A percentile compares a stretch with the other conserved stretches of the same genome.
phyloP scores from a whole-genome alignment of 192 early-diverging fungal genomes.

The Backusella morwellensis region DNA sequence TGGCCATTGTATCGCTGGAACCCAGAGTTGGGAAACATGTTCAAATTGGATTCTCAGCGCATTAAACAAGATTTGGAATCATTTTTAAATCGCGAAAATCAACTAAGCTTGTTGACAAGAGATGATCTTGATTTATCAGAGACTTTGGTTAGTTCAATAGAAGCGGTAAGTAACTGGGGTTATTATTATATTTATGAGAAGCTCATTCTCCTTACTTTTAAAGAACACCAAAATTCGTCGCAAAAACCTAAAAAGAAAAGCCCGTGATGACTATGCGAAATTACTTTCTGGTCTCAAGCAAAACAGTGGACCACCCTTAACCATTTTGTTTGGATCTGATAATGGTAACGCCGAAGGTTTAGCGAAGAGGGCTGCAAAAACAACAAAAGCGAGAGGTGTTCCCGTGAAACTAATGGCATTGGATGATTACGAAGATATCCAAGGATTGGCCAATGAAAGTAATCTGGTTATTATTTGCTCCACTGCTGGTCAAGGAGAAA shows the following conservation, averaged over 20 bases:
- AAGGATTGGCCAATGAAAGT: slow-evolving; percentile 74
- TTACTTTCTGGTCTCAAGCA: slow-evolving; percentile 62
- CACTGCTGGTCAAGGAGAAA: slow-evolving; percentile 96
- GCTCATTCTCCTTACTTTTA: background rate
- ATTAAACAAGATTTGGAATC: slow-evolving; percentile 71
- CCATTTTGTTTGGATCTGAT: slow-evolving; percentile 90
- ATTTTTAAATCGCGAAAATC: slow-evolving; percentile 83
- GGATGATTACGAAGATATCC: slow-evolving; percentile 75
- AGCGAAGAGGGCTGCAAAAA: slow-evolving; percentile 76
- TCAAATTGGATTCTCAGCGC: slow-evolving; percentile 69
- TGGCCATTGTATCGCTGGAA: slow-evolving; percentile 97
- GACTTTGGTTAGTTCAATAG: slow-evolving; percentile 56
- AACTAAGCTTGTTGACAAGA: slow-evolving; percentile 68
- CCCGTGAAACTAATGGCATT: slow-evolving; percentile 68
- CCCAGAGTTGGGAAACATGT: slow-evolving; percentile 58
- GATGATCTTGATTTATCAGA: slow-evolving; percentile 54
- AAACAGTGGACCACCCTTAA: slow-evolving; percentile 65
- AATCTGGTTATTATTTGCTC: slow-evolving; percentile 76
- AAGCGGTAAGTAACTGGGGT: slow-evolving; percentile 43
- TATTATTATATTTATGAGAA: background rate
- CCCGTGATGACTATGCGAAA: slow-evolving; percentile 60
- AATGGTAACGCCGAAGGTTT: slow-evolving; percentile 81
- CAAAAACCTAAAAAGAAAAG: slow-evolving; percentile 54
- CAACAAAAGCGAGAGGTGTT: slow-evolving; percentile 80
- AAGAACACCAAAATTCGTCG: slow-evolving; percentile 55